Base-by-base conservation (phyloP, 2,329 filamentous ascomycete species). In the Fusarium tricinctum region DNA sequence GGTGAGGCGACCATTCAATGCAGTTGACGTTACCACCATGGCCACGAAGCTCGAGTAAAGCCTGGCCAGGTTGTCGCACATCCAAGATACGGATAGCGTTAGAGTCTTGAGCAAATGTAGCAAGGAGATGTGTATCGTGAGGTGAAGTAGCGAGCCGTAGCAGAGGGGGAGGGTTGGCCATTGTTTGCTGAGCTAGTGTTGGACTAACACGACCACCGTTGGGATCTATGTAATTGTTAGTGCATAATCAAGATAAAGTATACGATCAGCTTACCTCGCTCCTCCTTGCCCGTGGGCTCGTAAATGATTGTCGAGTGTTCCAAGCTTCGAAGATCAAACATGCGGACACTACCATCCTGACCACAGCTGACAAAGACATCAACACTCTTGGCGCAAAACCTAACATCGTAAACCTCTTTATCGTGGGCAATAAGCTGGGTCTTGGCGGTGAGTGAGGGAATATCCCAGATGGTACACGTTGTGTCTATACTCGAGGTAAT, bases 281-380 rank as follows among this genome's bases (percentile, higher is more conserved):
- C 88, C 65, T 91, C 90, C 81, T 97, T 97, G 71, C 94, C 92
- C 0, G 93, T 95, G 6, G 96, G 96, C 79, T 99, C 96, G 78
- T 99, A 99, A 69, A 99, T 99, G 78, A 99, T 99, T 50, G 96
- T 99, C 70, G 94, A 97, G 79, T 99, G 96, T 78, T 99, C 96
- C 53, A 99, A 82, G 78, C 95, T 98, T 76, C 96, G 89, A 64
- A 99, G 84, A 79, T 99, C 96, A 80, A 99, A 99, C 96, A 99
- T 99, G 73, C 96, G 89, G 26, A 99, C 96, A 78, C 95, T 98
- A 39, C 96, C 96, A 77, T 99, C 96, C 57, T 97, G 95, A 51
- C 96, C 96, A 78, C 96, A 99, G 78, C 93, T 97, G 32, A 98
- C 96, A 78, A 99, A 99, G 2, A 98, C 94, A 75, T 99, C 96